Evolutionary conservation across 345 rosid species (phyloP), one percentile per base, ranked within the genome.

Genomic region (Linum lewisii): DNA sequence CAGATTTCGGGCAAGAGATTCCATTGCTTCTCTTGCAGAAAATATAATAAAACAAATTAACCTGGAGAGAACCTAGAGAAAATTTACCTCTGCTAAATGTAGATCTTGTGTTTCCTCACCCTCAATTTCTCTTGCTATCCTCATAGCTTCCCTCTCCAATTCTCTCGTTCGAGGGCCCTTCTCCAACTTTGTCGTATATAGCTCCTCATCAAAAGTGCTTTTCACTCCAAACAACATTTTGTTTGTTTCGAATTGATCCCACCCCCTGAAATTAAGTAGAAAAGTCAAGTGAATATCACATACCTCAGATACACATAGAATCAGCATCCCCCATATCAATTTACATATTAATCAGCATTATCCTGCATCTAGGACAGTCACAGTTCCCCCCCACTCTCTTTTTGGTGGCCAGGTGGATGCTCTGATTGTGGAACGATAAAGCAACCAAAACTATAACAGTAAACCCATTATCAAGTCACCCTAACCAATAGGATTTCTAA

Each of bases 111-210:
- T 90, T 13, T 78, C 89, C 72, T 90, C 96, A 38, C 88, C 83
- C 85, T 82, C 95, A 61, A 87, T 94, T 83, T 94, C 99, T 74
- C 75, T 79, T 10, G 99, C 97, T 67, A 94, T 87, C 72, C 87
- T 84, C 60, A 5, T 42, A 60, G 99, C 97, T 78, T 85, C 77
- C 76, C 70, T 87, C 81, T 87, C 96, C 77, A 74, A 58, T 55
- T 82, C 83, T 73, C 72, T 80, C 64, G 19, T 77, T 58, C 42
- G 71, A 63, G 86, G 77, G 69, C 88, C 90, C 79, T 73, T 87
- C 64, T 81, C 79, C 61, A 94, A 86, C 73, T 77, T 82, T 65
- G 99, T 90, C 9, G 93, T 94, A 65, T 94, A 90, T 57, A 82
- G 78, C n/a, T 90, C 96, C 82, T 87, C 97, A 60, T 82, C 45